Conservation (phyloP, 768 basidiomycete genomes). For the Mycena floridula region DNA sequence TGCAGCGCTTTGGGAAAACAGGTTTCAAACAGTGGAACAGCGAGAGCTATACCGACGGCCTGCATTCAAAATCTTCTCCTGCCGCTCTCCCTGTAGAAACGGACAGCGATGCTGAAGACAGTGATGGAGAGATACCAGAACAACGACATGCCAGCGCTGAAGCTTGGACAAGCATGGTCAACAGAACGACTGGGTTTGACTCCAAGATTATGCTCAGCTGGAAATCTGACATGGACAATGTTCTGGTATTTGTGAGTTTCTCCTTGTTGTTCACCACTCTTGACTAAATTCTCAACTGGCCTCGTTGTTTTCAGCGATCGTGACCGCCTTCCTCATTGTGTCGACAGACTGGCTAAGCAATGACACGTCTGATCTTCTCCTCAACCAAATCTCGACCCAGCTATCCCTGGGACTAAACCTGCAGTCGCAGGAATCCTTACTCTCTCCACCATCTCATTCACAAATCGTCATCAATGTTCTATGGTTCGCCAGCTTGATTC, state of each 20-base stretch:
- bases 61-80: too few species aligned
- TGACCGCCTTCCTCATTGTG: constrained; percentile 9
- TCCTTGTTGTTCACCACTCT: constrained; percentile 1
- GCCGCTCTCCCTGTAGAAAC: too few species aligned
- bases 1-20: too few species aligned
- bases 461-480: constrained; percentile 10
- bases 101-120: too few species aligned
- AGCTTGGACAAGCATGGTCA: too few species aligned
- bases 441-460: not conserved
- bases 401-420: not conserved
- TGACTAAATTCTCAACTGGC: constrained; percentile 4
- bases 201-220: constrained; percentile 8
- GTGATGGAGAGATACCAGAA: too few species aligned
- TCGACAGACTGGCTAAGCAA: constrained; percentile 8
- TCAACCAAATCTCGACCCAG: not conserved
- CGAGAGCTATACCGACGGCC: too few species aligned
- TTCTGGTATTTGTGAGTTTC: constrained; percentile 6
- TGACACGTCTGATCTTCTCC: constrained; percentile 2
- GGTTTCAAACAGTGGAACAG: too few species aligned
- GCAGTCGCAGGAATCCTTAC: not conserved
- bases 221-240: constrained; percentile 8
- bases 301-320: constrained; percentile 8
- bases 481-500: constrained; percentile 15
- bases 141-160: too few species aligned
- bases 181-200: too few species aligned